phyloP scores from a whole-genome alignment of 768 basidiomycete genomes.

The Amyloporia xantha region DNA sequence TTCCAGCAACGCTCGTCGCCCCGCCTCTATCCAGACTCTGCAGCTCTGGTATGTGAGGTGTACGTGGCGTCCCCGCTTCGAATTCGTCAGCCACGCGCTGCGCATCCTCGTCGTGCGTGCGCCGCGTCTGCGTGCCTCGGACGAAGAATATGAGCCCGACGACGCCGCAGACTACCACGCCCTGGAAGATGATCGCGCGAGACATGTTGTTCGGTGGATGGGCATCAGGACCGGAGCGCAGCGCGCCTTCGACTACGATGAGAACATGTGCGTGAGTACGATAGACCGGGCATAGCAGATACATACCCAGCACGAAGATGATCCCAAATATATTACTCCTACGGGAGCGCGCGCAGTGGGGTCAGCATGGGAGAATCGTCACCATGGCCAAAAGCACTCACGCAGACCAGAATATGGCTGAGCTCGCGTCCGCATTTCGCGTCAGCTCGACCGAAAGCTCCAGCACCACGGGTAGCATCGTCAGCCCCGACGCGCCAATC shows the following conservation, averaged over 20 bases:
- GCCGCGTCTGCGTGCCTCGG: slow-evolving; percentile 55
- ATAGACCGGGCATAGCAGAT: background rate
- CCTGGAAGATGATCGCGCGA: slow-evolving; percentile 61
- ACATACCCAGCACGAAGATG: slow-evolving; percentile 55
- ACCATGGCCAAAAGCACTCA: slow-evolving; percentile 32
- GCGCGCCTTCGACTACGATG: slow-evolving; percentile 51
- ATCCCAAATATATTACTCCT: slow-evolving; percentile 66
- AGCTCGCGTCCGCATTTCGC: slow-evolving; percentile 69
- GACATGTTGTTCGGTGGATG: slow-evolving; percentile 72
- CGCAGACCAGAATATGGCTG: slow-evolving; percentile 73
- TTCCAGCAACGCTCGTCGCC: too few relatives aligned
- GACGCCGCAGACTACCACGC: slow-evolving; percentile 36
- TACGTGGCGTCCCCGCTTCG: too few relatives aligned
- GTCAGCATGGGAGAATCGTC: slow-evolving; percentile 2
- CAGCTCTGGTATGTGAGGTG: too few relatives aligned
- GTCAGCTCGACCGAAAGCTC: slow-evolving; percentile 79
- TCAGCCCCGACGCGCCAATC: slow-evolving; percentile 57
- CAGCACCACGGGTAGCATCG: slow-evolving; percentile 68
- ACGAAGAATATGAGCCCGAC: slow-evolving; percentile 42
- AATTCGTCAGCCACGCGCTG: too few relatives aligned
- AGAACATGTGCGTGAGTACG: background rate
- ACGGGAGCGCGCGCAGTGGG: slow-evolving; percentile 1
- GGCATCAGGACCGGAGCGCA: slow-evolving; percentile 55
- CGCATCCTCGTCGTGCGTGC: slow-evolving; percentile 47
- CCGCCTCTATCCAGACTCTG: too few relatives aligned